Percentiles rank a stretch among this genome's conserved stretches.
Evolutionary conservation across 2,329 filamentous ascomycete species (phyloP).

Genomic region (Penicillium italicum): DNA sequence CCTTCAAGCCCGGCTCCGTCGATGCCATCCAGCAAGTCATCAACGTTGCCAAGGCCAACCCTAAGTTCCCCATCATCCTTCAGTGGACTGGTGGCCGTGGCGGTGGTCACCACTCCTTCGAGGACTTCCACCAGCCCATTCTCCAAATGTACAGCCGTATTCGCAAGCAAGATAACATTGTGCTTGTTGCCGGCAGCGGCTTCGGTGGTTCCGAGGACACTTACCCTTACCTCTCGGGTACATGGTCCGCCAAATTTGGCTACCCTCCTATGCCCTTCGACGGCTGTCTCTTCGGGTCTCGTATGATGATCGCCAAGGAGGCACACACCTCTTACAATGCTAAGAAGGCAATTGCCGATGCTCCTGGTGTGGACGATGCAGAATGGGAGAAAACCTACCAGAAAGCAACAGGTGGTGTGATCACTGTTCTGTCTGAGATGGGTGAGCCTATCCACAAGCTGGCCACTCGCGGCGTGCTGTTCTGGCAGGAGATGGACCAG

Average conservation of each 20-base stretch:
- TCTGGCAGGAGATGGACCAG: constrained; percentile 99
- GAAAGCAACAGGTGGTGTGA: constrained; percentile 83
- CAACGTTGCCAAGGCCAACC: constrained; percentile 92
- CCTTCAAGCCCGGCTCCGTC: constrained; percentile 87
- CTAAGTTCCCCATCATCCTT: constrained; percentile 83
- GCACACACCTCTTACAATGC: constrained; percentile 81
- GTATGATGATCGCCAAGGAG: constrained; percentile 94
- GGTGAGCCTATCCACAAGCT: constrained; percentile 99
- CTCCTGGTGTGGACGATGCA: constrained; percentile 72
- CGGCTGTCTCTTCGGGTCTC: constrained; percentile 83
- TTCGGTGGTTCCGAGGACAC: constrained; percentile 89
- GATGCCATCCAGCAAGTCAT: constrained; percentile 86
- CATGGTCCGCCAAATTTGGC: constrained; percentile 81
- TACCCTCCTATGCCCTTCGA: constrained; percentile 94
- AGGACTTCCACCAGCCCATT: constrained; percentile 92
- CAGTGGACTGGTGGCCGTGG: constrained; percentile 95
- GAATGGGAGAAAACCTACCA: constrained; percentile 95
- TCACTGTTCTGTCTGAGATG: constrained; percentile 98
- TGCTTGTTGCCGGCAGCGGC: constrained; percentile 84
- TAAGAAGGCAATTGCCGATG: constrained; percentile 86
- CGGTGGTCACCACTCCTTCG: constrained; percentile 89
- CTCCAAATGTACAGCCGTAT: constrained; percentile 88
- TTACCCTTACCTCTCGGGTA: constrained; percentile 85
- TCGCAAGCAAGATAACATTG: constrained; percentile 78
- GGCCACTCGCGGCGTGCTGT: constrained; percentile 88